A percentile compares a stretch with the other conserved stretches of the same genome.
These are phyloP conservation scores for Cutaneotrichosporon sp. DNA, from an alignment of 1,284 basidiomycete species.

Conservation along the genomic window DNA sequence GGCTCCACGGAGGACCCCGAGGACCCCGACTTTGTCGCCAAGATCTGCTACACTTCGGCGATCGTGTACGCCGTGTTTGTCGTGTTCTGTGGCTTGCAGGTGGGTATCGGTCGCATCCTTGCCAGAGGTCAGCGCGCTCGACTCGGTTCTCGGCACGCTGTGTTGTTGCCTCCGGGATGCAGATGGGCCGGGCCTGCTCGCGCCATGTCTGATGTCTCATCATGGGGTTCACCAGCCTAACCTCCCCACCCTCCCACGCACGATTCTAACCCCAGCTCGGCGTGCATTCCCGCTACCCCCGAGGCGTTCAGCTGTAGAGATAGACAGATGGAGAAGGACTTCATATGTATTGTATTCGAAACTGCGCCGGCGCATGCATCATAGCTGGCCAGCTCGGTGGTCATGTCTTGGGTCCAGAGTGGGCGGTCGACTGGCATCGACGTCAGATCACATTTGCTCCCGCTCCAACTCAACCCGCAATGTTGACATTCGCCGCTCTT, in stretches of 20 bases:
- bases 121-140: no score
- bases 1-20: constrained; percentile 55
- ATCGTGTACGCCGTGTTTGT: constrained; percentile 58
- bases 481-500: constrained; percentile 2
- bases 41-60: constrained; percentile 58
- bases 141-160: not conserved
- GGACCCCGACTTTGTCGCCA: constrained; percentile 55
- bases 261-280: constrained; percentile 37
- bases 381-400: not conserved
- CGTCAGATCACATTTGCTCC: constrained; percentile 12
- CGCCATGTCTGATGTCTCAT: not conserved
- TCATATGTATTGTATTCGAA: constrained; percentile 28
- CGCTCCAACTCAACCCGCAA: not conserved
- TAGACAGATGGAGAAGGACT: constrained; percentile 12
- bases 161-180: not conserved
- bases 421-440: not conserved
- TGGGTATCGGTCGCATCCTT: constrained; percentile 34
- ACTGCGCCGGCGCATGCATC: not conserved
- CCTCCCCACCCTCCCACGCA: not conserved
- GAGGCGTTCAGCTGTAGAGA: constrained; percentile 53
- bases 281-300: constrained; percentile 52
- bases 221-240: not conserved
- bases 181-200: not conserved
- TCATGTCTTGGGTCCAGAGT: not conserved
- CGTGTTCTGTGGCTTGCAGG: constrained; percentile 59